These are phyloP conservation scores for Haplosporangium gracile DNA, from an alignment of 192 early-diverging fungal genomes.

Conservation along the genomic window DNA sequence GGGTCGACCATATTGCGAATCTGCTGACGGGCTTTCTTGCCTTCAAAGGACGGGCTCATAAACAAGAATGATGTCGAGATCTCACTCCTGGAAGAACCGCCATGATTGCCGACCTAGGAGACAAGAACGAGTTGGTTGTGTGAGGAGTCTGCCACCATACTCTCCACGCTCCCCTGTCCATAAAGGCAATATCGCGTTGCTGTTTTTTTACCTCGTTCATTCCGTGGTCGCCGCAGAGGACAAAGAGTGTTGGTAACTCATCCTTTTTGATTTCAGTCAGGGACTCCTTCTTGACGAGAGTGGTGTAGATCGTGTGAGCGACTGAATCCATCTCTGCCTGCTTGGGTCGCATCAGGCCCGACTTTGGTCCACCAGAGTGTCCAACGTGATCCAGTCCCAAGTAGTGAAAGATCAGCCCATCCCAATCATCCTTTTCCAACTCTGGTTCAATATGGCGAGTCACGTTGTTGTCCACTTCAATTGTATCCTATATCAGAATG, in stretches of 20 bases:
- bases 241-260: constrained; percentile 74
- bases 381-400: constrained; percentile 89
- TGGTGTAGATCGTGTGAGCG: constrained; percentile 66
- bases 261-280: not conserved
- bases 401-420: constrained; percentile 81
- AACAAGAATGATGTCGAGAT: constrained; percentile 63
- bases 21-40: not conserved
- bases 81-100: constrained; percentile 67
- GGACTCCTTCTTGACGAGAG: constrained; percentile 21
- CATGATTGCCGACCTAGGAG: constrained; percentile 67
- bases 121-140: not conserved
- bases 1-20: constrained; percentile 37
- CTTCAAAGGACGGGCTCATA: constrained; percentile 62
- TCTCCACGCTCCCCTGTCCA: not conserved
- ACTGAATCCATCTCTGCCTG: constrained; percentile 84
- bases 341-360: constrained; percentile 79
- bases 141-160: not conserved
- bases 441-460: constrained; percentile 74
- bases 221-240: constrained; percentile 87
- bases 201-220: constrained; percentile 79
- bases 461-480: constrained; percentile 82
- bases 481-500: constrained; percentile 69
- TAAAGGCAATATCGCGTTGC: not conserved
- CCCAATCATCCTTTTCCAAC: constrained; percentile 71
- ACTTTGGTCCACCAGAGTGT: constrained; percentile 77